A percentile compares a stretch with the other conserved stretches of the same genome.
phyloP scores from a whole-genome alignment of 495 filamentous ascomycete genomes.

The Barbatosphaeria neglecta region DNA sequence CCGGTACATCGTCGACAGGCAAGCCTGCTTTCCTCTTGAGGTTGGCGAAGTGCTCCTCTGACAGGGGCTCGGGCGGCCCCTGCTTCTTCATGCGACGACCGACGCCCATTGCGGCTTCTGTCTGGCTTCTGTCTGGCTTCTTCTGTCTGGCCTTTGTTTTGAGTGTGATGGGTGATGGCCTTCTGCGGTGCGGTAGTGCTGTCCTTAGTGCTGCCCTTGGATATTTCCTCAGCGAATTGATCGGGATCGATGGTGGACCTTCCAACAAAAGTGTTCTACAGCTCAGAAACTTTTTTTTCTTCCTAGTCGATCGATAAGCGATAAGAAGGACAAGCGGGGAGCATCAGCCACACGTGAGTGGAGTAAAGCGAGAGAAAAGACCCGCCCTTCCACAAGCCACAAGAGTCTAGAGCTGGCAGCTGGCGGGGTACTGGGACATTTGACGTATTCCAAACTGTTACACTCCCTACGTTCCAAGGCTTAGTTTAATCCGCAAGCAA shows the following conservation, averaged over 20 bases:
- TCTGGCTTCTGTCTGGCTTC: not conserved
- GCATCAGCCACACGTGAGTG: slow-evolving; percentile 17
- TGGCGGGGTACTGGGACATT: too few species aligned
- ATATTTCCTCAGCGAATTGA: too few species aligned
- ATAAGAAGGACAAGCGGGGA: slow-evolving; percentile 1
- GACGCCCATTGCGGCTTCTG: slow-evolving; percentile 52
- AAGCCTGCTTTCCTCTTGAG: slow-evolving; percentile 65
- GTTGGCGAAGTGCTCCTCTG: slow-evolving; percentile 65
- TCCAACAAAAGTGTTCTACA: too few species aligned
- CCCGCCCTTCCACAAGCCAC: not conserved
- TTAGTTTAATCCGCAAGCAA: too few species aligned
- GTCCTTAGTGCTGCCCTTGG: too few species aligned
- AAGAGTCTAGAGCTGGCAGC: too few species aligned
- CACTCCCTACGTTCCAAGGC: too few species aligned
- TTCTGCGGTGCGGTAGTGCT: too few species aligned
- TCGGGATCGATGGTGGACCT: too few species aligned
- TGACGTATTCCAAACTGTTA: too few species aligned
- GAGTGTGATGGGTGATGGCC: not conserved
- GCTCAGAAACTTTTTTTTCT: slow-evolving; percentile 12
- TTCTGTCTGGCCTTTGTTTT: not conserved
- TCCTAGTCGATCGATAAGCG: slow-evolving; percentile 17
- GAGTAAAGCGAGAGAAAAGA: not conserved
- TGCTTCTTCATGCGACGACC: slow-evolving; percentile 94
- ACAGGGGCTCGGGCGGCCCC: slow-evolving; percentile 69
- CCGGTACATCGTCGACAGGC: slow-evolving; percentile 32